These are phyloP conservation scores for Phytopythium boreale DNA, from an alignment of 352 stramenopile species.

Conservation along the genomic window DNA sequence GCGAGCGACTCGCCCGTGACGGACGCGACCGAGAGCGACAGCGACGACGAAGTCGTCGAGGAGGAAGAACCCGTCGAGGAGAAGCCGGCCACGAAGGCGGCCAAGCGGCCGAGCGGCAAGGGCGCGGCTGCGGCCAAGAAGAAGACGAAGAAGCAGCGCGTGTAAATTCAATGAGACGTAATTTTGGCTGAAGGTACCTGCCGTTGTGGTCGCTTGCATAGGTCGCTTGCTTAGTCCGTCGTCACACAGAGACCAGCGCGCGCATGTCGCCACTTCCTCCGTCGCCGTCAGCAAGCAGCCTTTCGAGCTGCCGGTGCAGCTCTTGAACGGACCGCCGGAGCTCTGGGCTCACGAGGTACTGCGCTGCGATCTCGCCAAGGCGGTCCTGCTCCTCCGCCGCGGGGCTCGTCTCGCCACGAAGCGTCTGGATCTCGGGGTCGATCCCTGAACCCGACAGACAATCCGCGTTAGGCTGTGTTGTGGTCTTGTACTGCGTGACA, in stretches of 20 bases:
- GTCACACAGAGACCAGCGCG: not conserved
- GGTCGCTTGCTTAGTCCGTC: no score
- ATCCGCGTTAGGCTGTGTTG: not conserved
- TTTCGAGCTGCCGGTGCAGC: not conserved
- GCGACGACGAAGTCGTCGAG: constrained; percentile 12
- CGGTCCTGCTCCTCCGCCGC: not conserved
- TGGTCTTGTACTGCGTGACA: not conserved
- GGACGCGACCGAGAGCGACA: constrained; percentile 41
- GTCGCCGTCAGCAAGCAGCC: not conserved
- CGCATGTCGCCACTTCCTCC: not conserved
- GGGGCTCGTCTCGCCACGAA: not conserved
- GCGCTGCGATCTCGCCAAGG: not conserved
- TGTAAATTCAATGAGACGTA: constrained; percentile 33
- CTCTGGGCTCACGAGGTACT: not conserved
- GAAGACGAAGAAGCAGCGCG: constrained; percentile 43
- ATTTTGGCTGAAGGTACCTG: not conserved
- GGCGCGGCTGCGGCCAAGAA: constrained; percentile 11
- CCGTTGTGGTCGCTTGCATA: no score
- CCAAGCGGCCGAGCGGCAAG: constrained; percentile 4
- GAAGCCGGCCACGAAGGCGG: constrained; percentile 16
- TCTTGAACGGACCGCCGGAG: not conserved
- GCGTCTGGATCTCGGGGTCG: not conserved
- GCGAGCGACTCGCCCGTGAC: constrained; percentile 20
- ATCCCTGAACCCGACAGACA: not conserved
- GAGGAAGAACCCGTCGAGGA: constrained; percentile 16